Evolutionary conservation across 1,284 basidiomycete species (phyloP).

Genomic region (Puccinia triticina): DNA sequence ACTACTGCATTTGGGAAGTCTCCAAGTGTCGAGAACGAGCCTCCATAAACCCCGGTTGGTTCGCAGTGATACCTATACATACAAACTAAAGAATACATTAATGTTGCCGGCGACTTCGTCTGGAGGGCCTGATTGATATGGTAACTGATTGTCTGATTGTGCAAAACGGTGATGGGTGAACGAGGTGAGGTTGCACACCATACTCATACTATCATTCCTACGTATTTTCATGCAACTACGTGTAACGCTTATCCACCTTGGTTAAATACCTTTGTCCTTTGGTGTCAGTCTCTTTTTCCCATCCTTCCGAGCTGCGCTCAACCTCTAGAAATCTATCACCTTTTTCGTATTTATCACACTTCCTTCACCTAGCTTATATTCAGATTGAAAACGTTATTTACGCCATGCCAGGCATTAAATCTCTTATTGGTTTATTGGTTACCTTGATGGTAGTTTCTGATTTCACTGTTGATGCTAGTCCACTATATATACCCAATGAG

Average conservation of each 20-base stretch:
- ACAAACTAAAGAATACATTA: neutral
- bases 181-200: neutral
- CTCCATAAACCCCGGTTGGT: neutral
- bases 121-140: neutral
- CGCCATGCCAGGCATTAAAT: slow-evolving; percentile 12
- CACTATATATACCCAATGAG: neutral
- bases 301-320: slow-evolving; percentile 15
- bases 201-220: neutral
- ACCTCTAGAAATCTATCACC: neutral
- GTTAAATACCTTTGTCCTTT: neutral
- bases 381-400: neutral
- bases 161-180: neutral
- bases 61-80: neutral
- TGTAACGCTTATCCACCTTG: neutral
- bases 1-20: neutral
- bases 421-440: neutral
- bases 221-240: neutral
- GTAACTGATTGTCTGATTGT: neutral
- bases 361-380: neutral
- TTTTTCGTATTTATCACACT: neutral
- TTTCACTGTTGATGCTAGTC: slow-evolving; percentile 8
- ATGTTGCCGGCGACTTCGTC: neutral
- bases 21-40: neutral
- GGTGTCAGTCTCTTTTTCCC: neutral
- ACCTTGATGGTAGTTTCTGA: slow-evolving; percentile 2